Evolutionary conservation across 129 eudicot genomes (phyloP).

Genomic region (Flaveria sonorensis): DNA sequence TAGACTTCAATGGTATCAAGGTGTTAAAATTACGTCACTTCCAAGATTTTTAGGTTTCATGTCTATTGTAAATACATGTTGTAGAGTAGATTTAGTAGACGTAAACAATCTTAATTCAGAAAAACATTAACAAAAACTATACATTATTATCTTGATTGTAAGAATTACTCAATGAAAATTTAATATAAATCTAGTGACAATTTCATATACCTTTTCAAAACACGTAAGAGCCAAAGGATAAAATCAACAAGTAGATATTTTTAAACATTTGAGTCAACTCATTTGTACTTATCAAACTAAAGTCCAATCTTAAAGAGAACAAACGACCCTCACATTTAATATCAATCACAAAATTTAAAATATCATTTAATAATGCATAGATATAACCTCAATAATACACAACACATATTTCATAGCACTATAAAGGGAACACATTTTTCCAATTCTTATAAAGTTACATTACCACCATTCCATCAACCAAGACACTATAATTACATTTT

Average conservation of each 20-base stretch:
- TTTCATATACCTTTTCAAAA: not conserved
- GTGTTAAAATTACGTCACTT: too few relatives aligned
- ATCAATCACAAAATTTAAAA: not conserved
- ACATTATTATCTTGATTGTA: not conserved
- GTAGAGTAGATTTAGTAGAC: too few relatives aligned
- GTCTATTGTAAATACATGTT: too few relatives aligned
- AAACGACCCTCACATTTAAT: conserved; percentile 16
- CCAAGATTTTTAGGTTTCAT: too few relatives aligned
- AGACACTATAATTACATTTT: conserved; percentile 21
- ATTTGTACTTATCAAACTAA: conserved; percentile 13
- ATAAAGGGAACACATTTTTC: conserved; percentile 17
- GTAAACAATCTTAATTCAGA: not conserved
- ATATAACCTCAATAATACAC: not conserved
- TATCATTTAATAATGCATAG: not conserved
- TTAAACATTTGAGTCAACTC: conserved; percentile 21
- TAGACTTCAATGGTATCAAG: too few relatives aligned
- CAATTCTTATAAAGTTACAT: conserved; percentile 13
- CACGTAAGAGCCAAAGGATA: conserved; percentile 10
- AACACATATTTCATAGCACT: conserved; percentile 23
- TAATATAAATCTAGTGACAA: not conserved
- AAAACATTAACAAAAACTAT: not conserved
- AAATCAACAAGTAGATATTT: conserved; percentile 21
- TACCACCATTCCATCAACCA: conserved; percentile 23
- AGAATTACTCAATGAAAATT: too few relatives aligned
- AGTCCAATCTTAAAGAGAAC: conserved; percentile 13